These are phyloP conservation scores for Linderina pennispora DNA, from an alignment of 192 early-diverging fungal species.

Conservation along the genomic window DNA sequence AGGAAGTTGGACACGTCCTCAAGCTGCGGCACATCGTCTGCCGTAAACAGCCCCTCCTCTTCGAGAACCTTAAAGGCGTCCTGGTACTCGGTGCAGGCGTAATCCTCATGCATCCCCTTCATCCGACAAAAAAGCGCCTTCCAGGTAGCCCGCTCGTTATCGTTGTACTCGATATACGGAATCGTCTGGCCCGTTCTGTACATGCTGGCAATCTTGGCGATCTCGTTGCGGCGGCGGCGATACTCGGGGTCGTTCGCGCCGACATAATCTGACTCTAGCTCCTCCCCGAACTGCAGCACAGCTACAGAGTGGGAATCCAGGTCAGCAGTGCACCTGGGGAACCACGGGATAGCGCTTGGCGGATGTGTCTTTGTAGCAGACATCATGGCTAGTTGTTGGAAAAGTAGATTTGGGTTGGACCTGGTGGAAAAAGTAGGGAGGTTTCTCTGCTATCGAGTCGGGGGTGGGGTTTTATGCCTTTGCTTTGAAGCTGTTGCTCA, in stretches of 20 bases:
- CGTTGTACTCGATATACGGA: constrained; percentile 66
- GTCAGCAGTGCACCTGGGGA: constrained; percentile 75
- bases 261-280: constrained; percentile 70
- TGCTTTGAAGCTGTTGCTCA: too few species aligned
- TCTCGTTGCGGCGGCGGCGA: constrained; percentile 64
- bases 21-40: constrained; percentile 73
- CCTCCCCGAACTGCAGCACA: constrained; percentile 74
- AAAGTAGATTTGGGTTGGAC: too few species aligned
- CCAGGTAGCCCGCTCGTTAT: constrained; percentile 68
- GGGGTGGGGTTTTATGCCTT: too few species aligned
- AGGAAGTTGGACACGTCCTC: constrained; percentile 73
- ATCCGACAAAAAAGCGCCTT: constrained; percentile 59
- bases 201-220: constrained; percentile 66
- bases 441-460: too few species aligned
- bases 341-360: constrained; percentile 74
- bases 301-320: constrained; percentile 75
- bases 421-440: too few species aligned
- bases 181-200: constrained; percentile 58
- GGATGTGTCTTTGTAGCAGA: not conserved
- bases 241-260: constrained; percentile 73
- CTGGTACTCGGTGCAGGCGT: constrained; percentile 80
- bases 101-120: constrained; percentile 56
- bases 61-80: constrained; percentile 74
- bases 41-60: constrained; percentile 72
- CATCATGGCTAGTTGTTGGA: too few species aligned